Percentiles rank a stretch among this genome's conserved stretches.
Evolutionary conservation across 2,329 filamentous ascomycete species (phyloP).

Genomic region (Dothidotthia symphoricarpi): DNA sequence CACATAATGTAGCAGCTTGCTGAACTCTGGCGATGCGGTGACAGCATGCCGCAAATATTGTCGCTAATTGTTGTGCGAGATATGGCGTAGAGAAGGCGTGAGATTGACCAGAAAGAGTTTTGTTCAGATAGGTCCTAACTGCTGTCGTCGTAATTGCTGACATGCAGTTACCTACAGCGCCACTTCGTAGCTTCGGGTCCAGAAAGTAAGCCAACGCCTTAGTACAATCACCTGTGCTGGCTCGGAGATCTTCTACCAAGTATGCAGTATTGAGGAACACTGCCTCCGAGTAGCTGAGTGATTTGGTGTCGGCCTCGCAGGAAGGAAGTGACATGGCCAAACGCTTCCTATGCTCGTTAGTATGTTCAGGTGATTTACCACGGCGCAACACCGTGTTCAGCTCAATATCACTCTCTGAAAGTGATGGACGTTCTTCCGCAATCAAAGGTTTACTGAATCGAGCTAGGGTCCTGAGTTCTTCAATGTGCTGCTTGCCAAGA

Average conservation of each 20-base stretch:
- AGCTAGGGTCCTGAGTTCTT: constrained; percentile 80
- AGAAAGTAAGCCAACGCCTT: constrained; percentile 88
- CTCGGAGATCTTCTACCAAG: constrained; percentile 83
- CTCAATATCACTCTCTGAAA: constrained; percentile 94
- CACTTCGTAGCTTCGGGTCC: constrained; percentile 74
- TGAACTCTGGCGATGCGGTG: constrained; percentile 92
- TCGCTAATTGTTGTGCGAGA: constrained; percentile 81
- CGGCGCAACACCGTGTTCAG: constrained; percentile 89
- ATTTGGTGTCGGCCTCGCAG: constrained; percentile 74
- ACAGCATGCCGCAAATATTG: constrained; percentile 84
- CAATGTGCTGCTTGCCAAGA: constrained; percentile 67
- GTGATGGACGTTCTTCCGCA: constrained; percentile 81
- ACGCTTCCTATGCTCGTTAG: constrained; percentile 75
- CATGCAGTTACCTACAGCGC: constrained; percentile 63
- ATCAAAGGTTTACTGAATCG: constrained; percentile 84
- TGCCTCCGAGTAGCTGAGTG: constrained; percentile 82
- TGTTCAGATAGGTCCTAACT: constrained; percentile 74
- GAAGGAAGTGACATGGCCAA: constrained; percentile 72
- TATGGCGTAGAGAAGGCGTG: constrained; percentile 86
- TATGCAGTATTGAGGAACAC: constrained; percentile 91
- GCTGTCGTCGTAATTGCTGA: constrained; percentile 64
- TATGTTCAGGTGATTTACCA: constrained; percentile 76
- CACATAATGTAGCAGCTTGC: constrained; percentile 76
- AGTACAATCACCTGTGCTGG: constrained; percentile 83
- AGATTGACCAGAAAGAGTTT: constrained; percentile 68